Evolutionary conservation across 768 basidiomycete genomes (phyloP).

Genomic region (Podaxis carcinomalis): DNA sequence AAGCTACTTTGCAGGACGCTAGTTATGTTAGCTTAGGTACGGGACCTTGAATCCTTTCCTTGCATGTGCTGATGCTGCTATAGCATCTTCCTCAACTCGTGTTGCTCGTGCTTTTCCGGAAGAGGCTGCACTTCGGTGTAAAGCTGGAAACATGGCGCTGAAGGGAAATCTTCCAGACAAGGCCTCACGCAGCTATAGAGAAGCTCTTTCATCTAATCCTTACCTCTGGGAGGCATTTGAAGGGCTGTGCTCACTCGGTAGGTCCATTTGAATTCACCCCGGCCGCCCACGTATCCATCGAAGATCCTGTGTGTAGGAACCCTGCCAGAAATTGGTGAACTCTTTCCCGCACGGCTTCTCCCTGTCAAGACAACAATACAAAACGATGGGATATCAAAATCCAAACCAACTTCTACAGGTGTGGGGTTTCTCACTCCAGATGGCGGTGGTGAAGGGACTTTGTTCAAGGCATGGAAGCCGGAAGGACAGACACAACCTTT

Average conservation of each 20-base stretch:
- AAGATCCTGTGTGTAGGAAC: conserved; percentile 41
- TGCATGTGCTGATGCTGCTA: conserved; percentile 6
- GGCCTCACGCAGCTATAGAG: conserved; percentile 66
- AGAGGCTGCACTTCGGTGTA: conserved; percentile 70
- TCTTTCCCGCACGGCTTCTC: conserved; percentile 62
- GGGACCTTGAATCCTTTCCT: conserved; percentile 21
- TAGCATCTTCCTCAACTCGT: conserved; percentile 55
- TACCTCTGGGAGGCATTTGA: conserved; percentile 93
- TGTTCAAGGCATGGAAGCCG: conserved; percentile 56
- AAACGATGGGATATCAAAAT: conserved; percentile 45
- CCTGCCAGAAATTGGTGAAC: conserved; percentile 64
- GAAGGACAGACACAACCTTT: conserved; percentile 51
- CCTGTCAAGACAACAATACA: conserved; percentile 51
- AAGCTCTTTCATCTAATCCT: conserved; percentile 69
- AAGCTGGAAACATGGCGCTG: conserved; percentile 69
- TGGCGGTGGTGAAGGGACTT: conserved; percentile 46
- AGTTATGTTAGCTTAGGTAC: conserved; percentile 54
- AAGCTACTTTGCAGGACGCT: conserved; percentile 51
- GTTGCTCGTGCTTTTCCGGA: conserved; percentile 61
- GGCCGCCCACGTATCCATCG: conserved; percentile 15
- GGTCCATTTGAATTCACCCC: conserved; percentile 17
- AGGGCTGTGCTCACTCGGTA: conserved; percentile 78
- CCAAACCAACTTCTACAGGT: conserved; percentile 55
- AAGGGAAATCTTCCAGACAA: conserved; percentile 76
- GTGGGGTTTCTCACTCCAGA: conserved; percentile 78